phyloP scores from a whole-genome alignment of 345 rosid species.

The Odontarrhena argentea region DNA sequence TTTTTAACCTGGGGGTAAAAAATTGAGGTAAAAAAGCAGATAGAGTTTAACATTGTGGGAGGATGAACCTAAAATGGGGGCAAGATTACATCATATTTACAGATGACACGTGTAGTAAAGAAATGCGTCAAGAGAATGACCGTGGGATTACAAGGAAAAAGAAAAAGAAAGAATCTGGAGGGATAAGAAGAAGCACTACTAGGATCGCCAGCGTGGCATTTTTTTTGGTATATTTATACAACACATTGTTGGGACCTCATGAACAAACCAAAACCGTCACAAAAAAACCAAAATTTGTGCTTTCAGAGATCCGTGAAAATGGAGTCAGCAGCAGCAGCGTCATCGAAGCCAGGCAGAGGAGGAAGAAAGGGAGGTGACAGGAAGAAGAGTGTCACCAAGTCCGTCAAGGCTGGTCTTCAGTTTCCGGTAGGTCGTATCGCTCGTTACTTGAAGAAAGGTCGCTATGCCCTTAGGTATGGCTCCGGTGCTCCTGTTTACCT shows the following conservation, averaged over 20 bases:
- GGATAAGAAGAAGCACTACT: not conserved
- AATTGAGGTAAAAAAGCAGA: too few species aligned
- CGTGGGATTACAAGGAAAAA: conserved; percentile 28
- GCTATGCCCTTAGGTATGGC: conserved; percentile 66
- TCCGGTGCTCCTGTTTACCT: conserved; percentile 71
- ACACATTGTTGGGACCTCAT: not conserved
- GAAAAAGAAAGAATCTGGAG: conserved; percentile 30
- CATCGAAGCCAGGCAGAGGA: conserved; percentile 45
- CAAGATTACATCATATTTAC: too few species aligned
- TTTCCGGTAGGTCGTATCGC: conserved; percentile 80
- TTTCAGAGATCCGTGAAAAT: conserved; percentile 35
- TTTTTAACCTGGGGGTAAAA: too few species aligned
- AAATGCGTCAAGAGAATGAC: not conserved
- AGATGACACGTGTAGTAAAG: conserved; percentile 19
- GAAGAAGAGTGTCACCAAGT: conserved; percentile 64
- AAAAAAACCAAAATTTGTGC: not conserved
- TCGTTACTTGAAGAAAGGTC: conserved; percentile 70
- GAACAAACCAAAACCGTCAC: too few species aligned
- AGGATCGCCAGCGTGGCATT: conserved; percentile 42
- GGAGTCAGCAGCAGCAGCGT: conserved; percentile 44
- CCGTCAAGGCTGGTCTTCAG: conserved; percentile 72
- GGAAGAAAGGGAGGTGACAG: conserved; percentile 64
- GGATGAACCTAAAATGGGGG: too few species aligned
- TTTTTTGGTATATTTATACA: conserved; percentile 6
- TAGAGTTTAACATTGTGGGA: too few species aligned